Evolutionary conservation across 2,329 filamentous ascomycete genomes (phyloP), one percentile per base, ranked within the genome.

Genomic region (Lachnellula suecica): DNA sequence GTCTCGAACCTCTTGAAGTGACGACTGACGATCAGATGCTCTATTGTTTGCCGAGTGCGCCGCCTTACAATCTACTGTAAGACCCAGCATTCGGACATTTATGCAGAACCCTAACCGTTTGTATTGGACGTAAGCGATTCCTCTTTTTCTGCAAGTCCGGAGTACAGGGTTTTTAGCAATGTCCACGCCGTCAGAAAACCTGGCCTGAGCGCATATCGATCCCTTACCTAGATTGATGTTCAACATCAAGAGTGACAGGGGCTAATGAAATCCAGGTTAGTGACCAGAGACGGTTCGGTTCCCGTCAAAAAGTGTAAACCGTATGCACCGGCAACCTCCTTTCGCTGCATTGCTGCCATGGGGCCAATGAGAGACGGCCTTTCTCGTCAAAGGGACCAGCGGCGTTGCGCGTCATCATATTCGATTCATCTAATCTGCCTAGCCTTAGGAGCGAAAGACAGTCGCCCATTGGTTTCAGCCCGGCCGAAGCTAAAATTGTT

Each of bases 1-100:
- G 43, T 19, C 23, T 24, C 44, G 31, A 35, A 35, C 31, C 31
- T n/a, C 19, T 47, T 47, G 19, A 23, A 46, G 24, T 47, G 29
- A 38, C 20, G 31, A 34, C n/a, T 25, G 22, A 24, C 25, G 43
- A 44, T 44, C 43, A 44, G 43, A 20, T 29, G 23, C 22, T 31
- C 25, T 44, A 9, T 29, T 31, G 24, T 27, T 29, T 29, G 24
- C 27, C 24, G 17, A 15, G 8, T 19, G 49, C 44, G 19, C 41
- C 29, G 45, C 53, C 47, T 45, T 49, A 45, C 44, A 29, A 45
- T 23, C 43, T 44, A 22, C 20, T 50, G 50, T 51, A 47, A 50
- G 57, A 54, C 53, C 53, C 56, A 58, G 47, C 47, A 41, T 47
- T 56, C 57, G 53, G 59, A 59, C 44, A 13, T 57, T 58, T 59